Base-by-base conservation (phyloP, 768 basidiomycete genomes). In the Auricularia sp. region DNA sequence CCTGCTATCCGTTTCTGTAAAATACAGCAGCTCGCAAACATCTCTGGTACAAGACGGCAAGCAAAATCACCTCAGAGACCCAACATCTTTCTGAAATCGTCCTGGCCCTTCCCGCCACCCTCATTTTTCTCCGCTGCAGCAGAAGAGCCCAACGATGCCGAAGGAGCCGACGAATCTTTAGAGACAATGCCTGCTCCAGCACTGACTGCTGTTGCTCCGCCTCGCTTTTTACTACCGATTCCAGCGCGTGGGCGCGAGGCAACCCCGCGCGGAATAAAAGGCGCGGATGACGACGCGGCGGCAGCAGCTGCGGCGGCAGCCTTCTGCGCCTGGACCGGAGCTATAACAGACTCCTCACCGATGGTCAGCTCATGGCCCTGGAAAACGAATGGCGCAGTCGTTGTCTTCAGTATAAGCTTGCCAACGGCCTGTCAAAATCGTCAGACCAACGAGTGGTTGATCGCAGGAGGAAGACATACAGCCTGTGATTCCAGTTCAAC, bases 41-140 rank as follows among this genome's bases (percentile, higher is more conserved):
- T 6, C 18, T 18, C 16, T 6, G 18, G 6, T 16, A 51, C 10
- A 21, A 14, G 10, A 51, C 16, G 6, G 21, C 14, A 51, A 21
- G 47, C 11, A 51, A 18, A 18, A 18, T 51, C 47, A 51, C 14
- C 47, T 64, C 35, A 64, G 18, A 59, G 35, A 6, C 70, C 62
- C 36, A 95, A 73, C 87, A 95, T 87, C 71, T 87, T 91, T 64
- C 93, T 79, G 73, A 96, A 96, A 69, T 91, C 91, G 68, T 93
- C 87, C 72, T 94, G 93, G 1, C 84, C 83, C 72, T 82, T 87
- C 35, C 76, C 79, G 23, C 70, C 47, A 63, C 69, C 68, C 39
- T 69, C 65, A 36, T 29, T 42, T 14, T 42, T 7, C 39, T 42
- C 39, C 39, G 39, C 7, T 8, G 71, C 44, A 58, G 66, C 44